Evolutionary conservation across 1,139 yeast genomes (phyloP).

Genomic region (Spencermartinsiella ligniputridi): DNA sequence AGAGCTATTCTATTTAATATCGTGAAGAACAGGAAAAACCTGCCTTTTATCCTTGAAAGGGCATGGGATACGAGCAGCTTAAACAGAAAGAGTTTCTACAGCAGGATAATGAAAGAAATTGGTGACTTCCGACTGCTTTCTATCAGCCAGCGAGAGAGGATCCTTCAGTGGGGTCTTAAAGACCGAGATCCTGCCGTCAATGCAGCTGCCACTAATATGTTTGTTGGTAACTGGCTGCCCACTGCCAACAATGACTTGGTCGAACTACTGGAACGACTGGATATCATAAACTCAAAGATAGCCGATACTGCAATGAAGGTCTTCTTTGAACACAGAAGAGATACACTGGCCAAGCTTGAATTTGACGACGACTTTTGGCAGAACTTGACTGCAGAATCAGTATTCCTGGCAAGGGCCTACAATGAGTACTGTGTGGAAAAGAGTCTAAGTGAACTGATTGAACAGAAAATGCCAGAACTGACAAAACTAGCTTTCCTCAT

Average conservation of each 20-base stretch:
- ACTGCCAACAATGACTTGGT: constrained; percentile 64
- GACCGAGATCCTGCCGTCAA: constrained; percentile 79
- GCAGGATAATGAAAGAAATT: constrained; percentile 62
- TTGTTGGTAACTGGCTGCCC: constrained; percentile 69
- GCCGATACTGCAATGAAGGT: constrained; percentile 57
- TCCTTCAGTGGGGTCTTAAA: constrained; percentile 78
- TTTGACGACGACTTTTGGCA: constrained; percentile 63
- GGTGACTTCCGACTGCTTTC: constrained; percentile 63
- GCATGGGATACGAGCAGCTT: constrained; percentile 74
- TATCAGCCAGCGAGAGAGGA: constrained; percentile 55
- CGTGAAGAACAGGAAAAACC: constrained; percentile 49
- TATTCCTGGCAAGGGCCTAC: constrained; percentile 66
- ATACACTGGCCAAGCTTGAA: constrained; percentile 51
- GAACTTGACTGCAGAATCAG: constrained; percentile 66
- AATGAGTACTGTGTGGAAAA: constrained; percentile 56
- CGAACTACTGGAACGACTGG: constrained; percentile 65
- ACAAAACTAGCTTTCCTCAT: constrained; percentile 61
- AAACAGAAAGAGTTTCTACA: constrained; percentile 68
- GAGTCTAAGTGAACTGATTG: constrained; percentile 51
- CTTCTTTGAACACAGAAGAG: constrained; percentile 60
- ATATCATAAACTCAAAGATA: constrained; percentile 59
- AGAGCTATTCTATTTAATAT: constrained; percentile 76
- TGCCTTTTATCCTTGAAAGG: constrained; percentile 65
- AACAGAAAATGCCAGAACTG: constrained; percentile 75
- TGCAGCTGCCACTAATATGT: constrained; percentile 66